Conservation (phyloP, 2,329 filamentous ascomycete species). For the Dissoconium aciculare region DNA sequence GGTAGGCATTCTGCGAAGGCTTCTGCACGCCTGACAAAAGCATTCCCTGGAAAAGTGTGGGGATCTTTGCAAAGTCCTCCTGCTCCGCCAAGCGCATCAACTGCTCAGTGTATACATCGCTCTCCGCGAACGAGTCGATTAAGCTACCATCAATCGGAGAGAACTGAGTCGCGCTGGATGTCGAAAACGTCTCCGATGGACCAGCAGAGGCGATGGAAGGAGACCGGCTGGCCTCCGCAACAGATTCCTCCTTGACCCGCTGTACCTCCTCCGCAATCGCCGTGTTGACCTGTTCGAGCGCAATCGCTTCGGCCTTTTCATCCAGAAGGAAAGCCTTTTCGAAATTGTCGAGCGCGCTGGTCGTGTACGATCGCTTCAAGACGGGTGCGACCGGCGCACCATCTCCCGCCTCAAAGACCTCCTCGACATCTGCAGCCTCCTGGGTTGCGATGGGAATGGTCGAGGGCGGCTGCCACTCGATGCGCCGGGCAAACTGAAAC, state of each 20-base stretch:
- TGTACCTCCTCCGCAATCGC: slow-evolving; percentile 67
- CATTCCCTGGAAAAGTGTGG: slow-evolving; percentile 80
- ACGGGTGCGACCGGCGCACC: slow-evolving; percentile 16
- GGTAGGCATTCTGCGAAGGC: slow-evolving; percentile 78
- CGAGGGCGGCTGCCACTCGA: slow-evolving; percentile 62
- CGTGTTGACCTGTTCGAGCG: slow-evolving; percentile 69
- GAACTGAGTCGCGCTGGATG: slow-evolving; percentile 16
- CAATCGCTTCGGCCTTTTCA: slow-evolving; percentile 36
- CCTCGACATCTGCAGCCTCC: slow-evolving; percentile 25
- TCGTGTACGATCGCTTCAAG: slow-evolving; percentile 37
- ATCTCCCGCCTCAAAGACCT: slow-evolving; percentile 21
- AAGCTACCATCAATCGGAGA: slow-evolving; percentile 19
- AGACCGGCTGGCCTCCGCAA: slow-evolving; percentile 19
- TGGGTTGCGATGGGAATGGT: slow-evolving; percentile 25
- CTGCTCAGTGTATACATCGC: slow-evolving; percentile 59
- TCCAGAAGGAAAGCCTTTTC: slow-evolving; percentile 37
- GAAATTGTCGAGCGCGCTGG: slow-evolving; percentile 45
- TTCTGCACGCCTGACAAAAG: slow-evolving; percentile 63
- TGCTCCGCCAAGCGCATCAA: slow-evolving; percentile 58
- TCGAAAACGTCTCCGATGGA: slow-evolving; percentile 11
- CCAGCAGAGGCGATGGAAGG: slow-evolving; percentile 7
- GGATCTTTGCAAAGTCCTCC: slow-evolving; percentile 72
- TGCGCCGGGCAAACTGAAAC: slow-evolving; percentile 73
- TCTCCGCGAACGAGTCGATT: slow-evolving; percentile 46
- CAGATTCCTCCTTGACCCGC: slow-evolving; percentile 38